Evolutionary conservation across 208 protist genomes (phyloP).

Genomic region (Crithidia bombi): DNA sequence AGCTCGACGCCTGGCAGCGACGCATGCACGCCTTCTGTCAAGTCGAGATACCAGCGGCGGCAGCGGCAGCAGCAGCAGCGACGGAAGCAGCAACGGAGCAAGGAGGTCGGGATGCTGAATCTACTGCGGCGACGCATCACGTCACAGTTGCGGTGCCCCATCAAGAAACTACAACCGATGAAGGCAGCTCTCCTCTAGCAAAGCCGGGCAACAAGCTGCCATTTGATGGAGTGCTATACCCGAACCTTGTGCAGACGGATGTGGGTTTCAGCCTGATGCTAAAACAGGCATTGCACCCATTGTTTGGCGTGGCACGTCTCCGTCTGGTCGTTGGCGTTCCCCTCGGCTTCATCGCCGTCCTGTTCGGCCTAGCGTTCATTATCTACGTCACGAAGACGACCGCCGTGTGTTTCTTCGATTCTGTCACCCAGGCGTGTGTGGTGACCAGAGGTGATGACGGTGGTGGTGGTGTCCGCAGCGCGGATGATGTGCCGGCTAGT

Average conservation of each 20-base stretch:
- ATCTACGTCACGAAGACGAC: slow-evolving; percentile 41
- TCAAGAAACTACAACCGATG: not conserved
- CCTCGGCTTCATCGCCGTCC: slow-evolving; percentile 40
- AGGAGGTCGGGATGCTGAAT: not conserved
- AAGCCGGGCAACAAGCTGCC: slow-evolving; percentile 34
- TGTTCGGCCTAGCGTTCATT: slow-evolving; percentile 51
- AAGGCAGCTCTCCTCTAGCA: not conserved
- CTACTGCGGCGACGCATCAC: not conserved
- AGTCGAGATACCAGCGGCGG: not conserved
- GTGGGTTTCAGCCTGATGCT: slow-evolving; percentile 51
- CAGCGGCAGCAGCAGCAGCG: not conserved
- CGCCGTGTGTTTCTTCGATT: slow-evolving; percentile 33
- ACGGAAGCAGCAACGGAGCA: not conserved
- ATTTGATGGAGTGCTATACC: slow-evolving; percentile 65
- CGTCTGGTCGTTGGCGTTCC: slow-evolving; percentile 49
- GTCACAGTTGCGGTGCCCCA: slow-evolving; percentile 6
- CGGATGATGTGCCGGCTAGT: no score
- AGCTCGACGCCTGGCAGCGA: slow-evolving; percentile 22
- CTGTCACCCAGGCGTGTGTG: slow-evolving; percentile 19
- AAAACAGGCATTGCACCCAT: slow-evolving; percentile 42
- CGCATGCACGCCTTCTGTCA: slow-evolving; percentile 5
- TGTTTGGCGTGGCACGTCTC: slow-evolving; percentile 23
- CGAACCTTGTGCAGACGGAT: slow-evolving; percentile 64
- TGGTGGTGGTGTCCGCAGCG: not conserved
- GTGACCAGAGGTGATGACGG: not conserved